phyloP scores from a whole-genome alignment of 2,329 filamentous ascomycete species.

The Thielaviopsis musarum region DNA sequence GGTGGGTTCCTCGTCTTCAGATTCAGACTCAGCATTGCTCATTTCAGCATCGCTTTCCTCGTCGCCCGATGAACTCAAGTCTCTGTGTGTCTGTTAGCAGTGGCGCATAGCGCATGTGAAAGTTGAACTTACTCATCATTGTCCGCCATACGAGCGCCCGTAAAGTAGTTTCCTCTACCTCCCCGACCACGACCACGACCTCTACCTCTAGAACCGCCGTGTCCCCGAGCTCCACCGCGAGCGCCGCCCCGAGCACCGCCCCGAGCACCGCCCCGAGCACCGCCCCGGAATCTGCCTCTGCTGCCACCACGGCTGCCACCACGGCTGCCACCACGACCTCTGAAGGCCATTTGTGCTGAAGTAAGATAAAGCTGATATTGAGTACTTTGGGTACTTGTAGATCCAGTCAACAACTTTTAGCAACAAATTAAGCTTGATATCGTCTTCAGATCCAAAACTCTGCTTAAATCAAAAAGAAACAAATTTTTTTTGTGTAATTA shows the following conservation, averaged over 20 bases:
- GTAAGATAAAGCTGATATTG: background rate
- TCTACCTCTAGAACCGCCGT: conserved; percentile 18
- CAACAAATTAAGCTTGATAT: background rate
- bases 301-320: conserved; percentile 12
- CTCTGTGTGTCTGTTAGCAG: background rate
- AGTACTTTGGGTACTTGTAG: background rate
- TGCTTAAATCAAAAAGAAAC: background rate
- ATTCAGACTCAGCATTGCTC: conserved; percentile 20
- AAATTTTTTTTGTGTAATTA: background rate
- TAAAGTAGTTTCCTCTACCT: conserved; percentile 24
- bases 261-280: background rate
- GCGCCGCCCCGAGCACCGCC: background rate
- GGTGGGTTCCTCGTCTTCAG: conserved; percentile 24
- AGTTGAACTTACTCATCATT: conserved; percentile 20
- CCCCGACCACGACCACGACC: conserved; percentile 20
- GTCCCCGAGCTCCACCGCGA: background rate
- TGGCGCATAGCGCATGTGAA: background rate
- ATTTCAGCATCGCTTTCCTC: conserved; percentile 27
- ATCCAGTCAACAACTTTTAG: background rate
- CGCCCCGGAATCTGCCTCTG: conserved; percentile 15
- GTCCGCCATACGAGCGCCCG: conserved; percentile 28
- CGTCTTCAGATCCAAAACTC: background rate
- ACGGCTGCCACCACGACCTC: conserved; percentile 15
- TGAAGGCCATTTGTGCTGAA: conserved; percentile 7
- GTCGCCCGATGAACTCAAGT: conserved; percentile 22